Base-by-base conservation (phyloP, 1,139 yeast species). In the Diutina catenulata region DNA sequence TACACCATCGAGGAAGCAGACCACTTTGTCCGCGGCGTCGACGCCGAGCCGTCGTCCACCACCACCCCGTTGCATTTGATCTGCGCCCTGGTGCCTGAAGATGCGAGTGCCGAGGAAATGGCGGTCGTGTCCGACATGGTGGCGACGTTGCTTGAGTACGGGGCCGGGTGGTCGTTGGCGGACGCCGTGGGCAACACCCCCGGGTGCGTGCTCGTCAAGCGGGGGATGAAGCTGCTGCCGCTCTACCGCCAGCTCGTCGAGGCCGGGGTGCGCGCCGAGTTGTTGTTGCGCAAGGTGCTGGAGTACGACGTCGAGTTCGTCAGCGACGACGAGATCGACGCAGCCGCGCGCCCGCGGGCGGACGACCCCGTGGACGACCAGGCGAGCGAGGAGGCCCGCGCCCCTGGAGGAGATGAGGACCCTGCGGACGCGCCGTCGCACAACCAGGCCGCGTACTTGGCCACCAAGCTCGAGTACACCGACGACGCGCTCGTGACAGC, bases 231-330 rank as follows among this genome's bases (percentile, higher is more conserved):
- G 39, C 53, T 56, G 4, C 56, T 61, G 0, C 64, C 63, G 0
- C 69, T 82, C 42, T 67, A 63, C 45, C 51, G 62, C 9, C 66
- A 70, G 43, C 63, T 87, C 33, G 83, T 88, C 2, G 79, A 74
- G 42, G 95, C 96, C 2, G 97, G 97, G 27, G 91, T 86, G 2
- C 67, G 95, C 42, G 94, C 96, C 0, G 97, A 88, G 53, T 63
- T 88, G 27, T 61, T 88, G 25, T 63, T 88, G 45, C 65, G 95
- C 44, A 80, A 80, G 48, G 70, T 88, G 37, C 67, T 73, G 40
- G 88, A 80, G 44, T 71, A 64, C 11, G 75, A 72, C 40, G 19
- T 37, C 38, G 80, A 72, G 42, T 68, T 68, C 37, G 45, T 70
- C 5, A 60, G 55, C 20, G 63, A 53, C 14, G 46, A 54, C 62